Evolutionary conservation across 306 rosid genomes (phyloP).

Genomic region (Biancaea sappan): DNA sequence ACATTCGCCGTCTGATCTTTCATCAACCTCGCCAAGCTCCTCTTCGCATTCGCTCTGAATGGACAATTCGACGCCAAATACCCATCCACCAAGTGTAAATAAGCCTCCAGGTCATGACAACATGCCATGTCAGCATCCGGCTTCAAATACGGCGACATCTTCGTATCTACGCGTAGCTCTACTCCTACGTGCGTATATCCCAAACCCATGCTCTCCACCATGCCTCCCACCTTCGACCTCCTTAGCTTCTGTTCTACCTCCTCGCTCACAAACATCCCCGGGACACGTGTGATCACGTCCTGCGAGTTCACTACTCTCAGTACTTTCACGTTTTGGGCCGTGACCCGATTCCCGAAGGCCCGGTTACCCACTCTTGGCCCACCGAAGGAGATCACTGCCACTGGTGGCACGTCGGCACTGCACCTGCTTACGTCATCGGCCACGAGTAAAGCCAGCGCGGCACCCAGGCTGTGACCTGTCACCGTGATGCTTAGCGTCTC

Average conservation of each 20-base stretch:
- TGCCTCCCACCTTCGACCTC: constrained; percentile 36
- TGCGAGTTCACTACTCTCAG: constrained; percentile 80
- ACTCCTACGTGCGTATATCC: constrained; percentile 76
- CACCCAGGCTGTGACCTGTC: constrained; percentile 91
- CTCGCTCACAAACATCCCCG: constrained; percentile 54
- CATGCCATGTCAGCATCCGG: constrained; percentile 91
- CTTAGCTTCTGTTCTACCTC: constrained; percentile 50
- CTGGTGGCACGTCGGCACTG: constrained; percentile 45
- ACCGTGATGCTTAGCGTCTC: constrained; percentile 76
- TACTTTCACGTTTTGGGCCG: constrained; percentile 64
- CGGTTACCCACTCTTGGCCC: constrained; percentile 89
- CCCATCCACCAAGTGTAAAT: constrained; percentile 90
- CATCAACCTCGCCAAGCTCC: constrained; percentile 73
- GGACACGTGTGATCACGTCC: constrained; percentile 81
- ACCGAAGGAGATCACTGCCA: constrained; percentile 90
- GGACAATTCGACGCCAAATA: constrained; percentile 85
- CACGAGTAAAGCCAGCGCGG: constrained; percentile 75
- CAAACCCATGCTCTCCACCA: constrained; percentile 49
- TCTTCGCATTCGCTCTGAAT: constrained; percentile 77
- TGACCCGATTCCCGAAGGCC: constrained; percentile 49
- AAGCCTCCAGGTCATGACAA: constrained; percentile 94
- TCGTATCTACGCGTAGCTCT: constrained; percentile 75
- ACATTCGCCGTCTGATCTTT: constrained; percentile 72
- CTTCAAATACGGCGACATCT: constrained; percentile 89
- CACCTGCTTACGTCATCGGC: constrained; percentile 65